Base-by-base conservation (phyloP, 2,329 filamentous ascomycete genomes). In the Hymenoscyphus salicellus region DNA sequence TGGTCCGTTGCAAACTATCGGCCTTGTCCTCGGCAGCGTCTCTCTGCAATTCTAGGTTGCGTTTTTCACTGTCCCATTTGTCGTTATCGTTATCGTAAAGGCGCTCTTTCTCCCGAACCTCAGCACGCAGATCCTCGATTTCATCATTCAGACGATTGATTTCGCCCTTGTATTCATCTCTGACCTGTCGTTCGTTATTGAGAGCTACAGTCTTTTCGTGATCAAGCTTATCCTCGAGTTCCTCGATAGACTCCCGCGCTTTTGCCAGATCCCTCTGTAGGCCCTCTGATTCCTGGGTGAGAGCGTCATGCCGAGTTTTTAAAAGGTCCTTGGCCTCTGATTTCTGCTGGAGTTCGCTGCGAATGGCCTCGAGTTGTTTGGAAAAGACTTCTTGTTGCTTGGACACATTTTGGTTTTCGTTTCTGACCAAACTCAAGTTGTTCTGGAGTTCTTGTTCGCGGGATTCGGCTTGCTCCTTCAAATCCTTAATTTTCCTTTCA, bases 21-120 rank as follows among this genome's bases (percentile, higher is more conserved):
- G 87, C 88, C 70, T 87, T 86, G 71, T 91, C 87, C 72, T 91
- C 88, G 0, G 87, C 86, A 63, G 84, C 83, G 58, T 87, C 82
- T 62, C 85, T 86, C 70, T 91, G 87, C 1, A 86, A 81, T 71
- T 90, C 84, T 0, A 93, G 78, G 49, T 83, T 84, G 38, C 86
- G 84, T 71, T 83, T 87, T 72, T 89, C 85, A 7, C 83, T 84
- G 61, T 90, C 87, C 89, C 89, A 92, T 71, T 87, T 86, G 68
- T 92, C 89, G 74, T 84, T 86, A 71, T 91, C 88, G 64, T 89
- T 85, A 65, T 88, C 87, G 77, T 89, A 88, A 43, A 89, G 80
- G 58, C 87, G 88, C 70, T 91, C 87, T 69, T 88, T 90, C 69
- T 90, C 86, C 83, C 80, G 61, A 84, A 86, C 26, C 88, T 90